Conservation (phyloP, 768 basidiomycete genomes). For the Pleurotus tuber-regium region DNA sequence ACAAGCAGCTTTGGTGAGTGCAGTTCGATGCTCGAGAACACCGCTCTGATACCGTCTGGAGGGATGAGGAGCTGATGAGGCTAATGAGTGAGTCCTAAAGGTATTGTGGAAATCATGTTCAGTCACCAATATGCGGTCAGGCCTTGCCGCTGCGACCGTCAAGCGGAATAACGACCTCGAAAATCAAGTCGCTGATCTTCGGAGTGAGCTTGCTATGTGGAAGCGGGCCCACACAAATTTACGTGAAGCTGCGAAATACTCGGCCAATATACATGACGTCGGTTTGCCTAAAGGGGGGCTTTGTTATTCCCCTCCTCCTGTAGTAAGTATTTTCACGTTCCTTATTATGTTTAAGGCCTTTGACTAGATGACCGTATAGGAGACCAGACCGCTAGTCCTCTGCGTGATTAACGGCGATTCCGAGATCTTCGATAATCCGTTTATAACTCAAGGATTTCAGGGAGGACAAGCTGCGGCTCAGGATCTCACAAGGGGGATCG, state of each 20-base stretch:
- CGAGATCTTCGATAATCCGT: constrained; percentile 58
- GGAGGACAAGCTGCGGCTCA: constrained; percentile 67
- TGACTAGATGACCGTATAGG: constrained; percentile 11
- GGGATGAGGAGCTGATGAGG: constrained; percentile 66
- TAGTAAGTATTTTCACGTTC: constrained; percentile 50
- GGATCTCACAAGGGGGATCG: constrained; percentile 64
- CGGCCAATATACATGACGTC: constrained; percentile 65
- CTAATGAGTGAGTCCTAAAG: constrained; percentile 46
- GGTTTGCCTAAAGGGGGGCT: constrained; percentile 64
- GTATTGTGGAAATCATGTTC: constrained; percentile 8
- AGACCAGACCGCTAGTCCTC: constrained; percentile 70
- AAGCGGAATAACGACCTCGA: constrained; percentile 65
- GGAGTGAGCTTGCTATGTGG: constrained; percentile 67
- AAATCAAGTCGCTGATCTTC: constrained; percentile 61
- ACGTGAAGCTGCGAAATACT: constrained; percentile 60
- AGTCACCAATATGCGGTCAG: constrained; percentile 29
- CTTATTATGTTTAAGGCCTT: constrained; percentile 10
- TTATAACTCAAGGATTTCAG: constrained; percentile 59
- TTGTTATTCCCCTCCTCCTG: constrained; percentile 33
- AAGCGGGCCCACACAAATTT: constrained; percentile 66
- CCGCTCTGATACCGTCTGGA: too few relatives aligned
- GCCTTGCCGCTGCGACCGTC: constrained; percentile 61
- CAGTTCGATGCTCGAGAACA: too few relatives aligned
- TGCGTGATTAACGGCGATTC: constrained; percentile 76
- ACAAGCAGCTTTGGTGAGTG: constrained; percentile 65